A percentile compares a stretch with the other conserved stretches of the same genome.
Evolutionary conservation across 2,329 filamentous ascomycete species (phyloP).

Genomic region (Thielaviopsis ethacetica): DNA sequence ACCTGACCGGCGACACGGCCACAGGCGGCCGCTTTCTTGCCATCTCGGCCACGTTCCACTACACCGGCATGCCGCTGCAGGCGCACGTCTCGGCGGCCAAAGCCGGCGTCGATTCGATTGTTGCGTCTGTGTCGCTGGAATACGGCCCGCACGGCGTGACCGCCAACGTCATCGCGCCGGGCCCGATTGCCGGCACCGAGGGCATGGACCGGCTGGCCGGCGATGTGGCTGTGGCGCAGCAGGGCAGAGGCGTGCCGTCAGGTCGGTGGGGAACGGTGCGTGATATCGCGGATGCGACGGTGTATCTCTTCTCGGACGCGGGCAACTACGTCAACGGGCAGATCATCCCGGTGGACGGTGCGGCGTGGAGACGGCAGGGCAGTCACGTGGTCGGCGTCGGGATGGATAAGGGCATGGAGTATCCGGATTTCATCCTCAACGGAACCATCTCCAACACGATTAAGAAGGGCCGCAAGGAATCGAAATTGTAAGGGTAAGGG

Average conservation of each 20-base stretch:
- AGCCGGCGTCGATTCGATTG: constrained; percentile 74
- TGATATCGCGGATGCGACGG: constrained; percentile 83
- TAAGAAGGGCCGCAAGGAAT: constrained; percentile 20
- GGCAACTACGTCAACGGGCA: constrained; percentile 79
- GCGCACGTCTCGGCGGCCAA: constrained; percentile 86
- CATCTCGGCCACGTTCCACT: constrained; percentile 82
- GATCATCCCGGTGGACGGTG: constrained; percentile 57
- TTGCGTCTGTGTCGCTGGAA: constrained; percentile 65
- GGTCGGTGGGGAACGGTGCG: constrained; percentile 65
- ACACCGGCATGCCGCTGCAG: constrained; percentile 71
- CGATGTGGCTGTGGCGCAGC: constrained; percentile 11
- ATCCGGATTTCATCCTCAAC: constrained; percentile 32
- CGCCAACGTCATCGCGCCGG: constrained; percentile 77
- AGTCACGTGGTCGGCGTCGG: constrained; percentile 25
- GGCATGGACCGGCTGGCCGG: constrained; percentile 49
- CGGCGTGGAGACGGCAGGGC: constrained; percentile 36
- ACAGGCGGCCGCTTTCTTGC: constrained; percentile 78
- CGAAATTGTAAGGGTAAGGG: constrained; percentile 23
- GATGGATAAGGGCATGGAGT: constrained; percentile 29
- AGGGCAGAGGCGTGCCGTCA: constrained; percentile 39
- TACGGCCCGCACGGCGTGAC: constrained; percentile 78
- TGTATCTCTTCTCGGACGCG: constrained; percentile 74
- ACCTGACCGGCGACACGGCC: constrained; percentile 40
- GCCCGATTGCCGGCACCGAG: constrained; percentile 74
- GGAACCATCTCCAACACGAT: constrained; percentile 21